phyloP scores from a whole-genome alignment of 371 early-diverging fungal species.

The Saksenaea oblongispora region DNA sequence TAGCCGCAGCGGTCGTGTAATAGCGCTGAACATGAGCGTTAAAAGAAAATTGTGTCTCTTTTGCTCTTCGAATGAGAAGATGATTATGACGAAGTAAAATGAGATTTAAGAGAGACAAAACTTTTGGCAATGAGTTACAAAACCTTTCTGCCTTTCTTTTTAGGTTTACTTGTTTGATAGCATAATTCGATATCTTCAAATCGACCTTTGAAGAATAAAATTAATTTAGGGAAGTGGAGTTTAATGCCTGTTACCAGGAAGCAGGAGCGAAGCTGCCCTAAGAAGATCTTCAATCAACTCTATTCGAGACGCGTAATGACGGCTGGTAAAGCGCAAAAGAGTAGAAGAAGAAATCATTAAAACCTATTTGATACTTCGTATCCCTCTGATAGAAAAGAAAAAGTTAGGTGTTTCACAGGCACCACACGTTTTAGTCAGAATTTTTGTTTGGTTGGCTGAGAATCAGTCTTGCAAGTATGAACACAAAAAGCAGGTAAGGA shows the following conservation, averaged over 20 bases:
- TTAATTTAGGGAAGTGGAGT: not conserved
- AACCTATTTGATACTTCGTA: not conserved
- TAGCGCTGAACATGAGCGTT: conserved; percentile 24
- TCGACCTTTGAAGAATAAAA: conserved; percentile 15
- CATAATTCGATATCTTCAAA: conserved; percentile 23
- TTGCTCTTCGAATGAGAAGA: conserved; percentile 8
- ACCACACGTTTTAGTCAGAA: not conserved
- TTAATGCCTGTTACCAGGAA: not conserved
- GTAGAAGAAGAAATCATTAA: conserved; percentile 1
- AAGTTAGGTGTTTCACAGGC: not conserved
- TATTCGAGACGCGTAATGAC: conserved; percentile 5
- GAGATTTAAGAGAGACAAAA: conserved; percentile 17
- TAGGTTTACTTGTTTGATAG: conserved; percentile 19
- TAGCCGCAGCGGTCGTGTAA: conserved; percentile 19
- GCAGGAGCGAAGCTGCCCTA: not conserved
- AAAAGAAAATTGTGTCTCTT: conserved; percentile 18
- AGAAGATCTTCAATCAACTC: conserved; percentile 1
- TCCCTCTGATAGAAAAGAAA: not conserved
- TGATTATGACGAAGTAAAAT: conserved; percentile 19
- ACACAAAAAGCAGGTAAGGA: too few relatives aligned
- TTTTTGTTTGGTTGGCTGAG: too few relatives aligned
- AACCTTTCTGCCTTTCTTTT: not conserved
- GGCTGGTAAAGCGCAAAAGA: not conserved
- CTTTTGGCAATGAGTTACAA: conserved; percentile 6
- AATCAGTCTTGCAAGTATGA: too few relatives aligned